A percentile compares a stretch with the other conserved stretches of the same genome.
phyloP scores from a whole-genome alignment of 108 stramenopile species.

The Pseudonitzschia multiseries region DNA sequence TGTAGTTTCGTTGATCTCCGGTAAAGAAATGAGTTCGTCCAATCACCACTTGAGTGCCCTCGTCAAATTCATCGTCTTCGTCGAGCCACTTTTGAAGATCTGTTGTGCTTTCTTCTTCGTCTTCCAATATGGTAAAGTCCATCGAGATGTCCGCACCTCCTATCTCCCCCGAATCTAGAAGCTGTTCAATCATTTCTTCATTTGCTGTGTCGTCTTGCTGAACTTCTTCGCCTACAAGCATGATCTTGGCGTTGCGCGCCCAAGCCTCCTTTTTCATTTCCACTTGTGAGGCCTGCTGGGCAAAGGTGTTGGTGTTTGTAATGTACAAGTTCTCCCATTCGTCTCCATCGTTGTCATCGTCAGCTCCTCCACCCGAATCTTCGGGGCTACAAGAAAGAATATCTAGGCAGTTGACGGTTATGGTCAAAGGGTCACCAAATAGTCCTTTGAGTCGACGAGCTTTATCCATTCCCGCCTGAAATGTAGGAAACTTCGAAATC shows the following conservation, averaged over 20 bases:
- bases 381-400: conserved; percentile 44
- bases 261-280: conserved; percentile 32
- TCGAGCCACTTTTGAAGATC: conserved; percentile 63
- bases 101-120: conserved; percentile 38
- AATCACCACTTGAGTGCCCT: conserved; percentile 71
- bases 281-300: neutral
- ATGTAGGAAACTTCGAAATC: conserved; percentile 58
- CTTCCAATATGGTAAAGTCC: conserved; percentile 39
- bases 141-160: conserved; percentile 36
- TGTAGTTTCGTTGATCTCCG: conserved; percentile 73
- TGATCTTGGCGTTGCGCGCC: conserved; percentile 78
- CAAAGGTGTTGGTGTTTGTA: neutral
- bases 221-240: conserved; percentile 68
- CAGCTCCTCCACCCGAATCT: neutral
- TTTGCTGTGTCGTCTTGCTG: conserved; percentile 25
- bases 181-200: conserved; percentile 24
- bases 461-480: conserved; percentile 52
- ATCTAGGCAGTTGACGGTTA: conserved; percentile 69
- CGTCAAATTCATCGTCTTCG: conserved; percentile 62
- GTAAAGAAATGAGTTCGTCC: conserved; percentile 80
- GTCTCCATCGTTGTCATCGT: neutral
- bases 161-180: conserved; percentile 31
- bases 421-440: conserved; percentile 67
- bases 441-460: conserved; percentile 60
- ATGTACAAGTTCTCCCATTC: neutral